Base-by-base conservation (phyloP, 495 filamentous ascomycete species). In the Hyphodiscus hymeniophilus region DNA sequence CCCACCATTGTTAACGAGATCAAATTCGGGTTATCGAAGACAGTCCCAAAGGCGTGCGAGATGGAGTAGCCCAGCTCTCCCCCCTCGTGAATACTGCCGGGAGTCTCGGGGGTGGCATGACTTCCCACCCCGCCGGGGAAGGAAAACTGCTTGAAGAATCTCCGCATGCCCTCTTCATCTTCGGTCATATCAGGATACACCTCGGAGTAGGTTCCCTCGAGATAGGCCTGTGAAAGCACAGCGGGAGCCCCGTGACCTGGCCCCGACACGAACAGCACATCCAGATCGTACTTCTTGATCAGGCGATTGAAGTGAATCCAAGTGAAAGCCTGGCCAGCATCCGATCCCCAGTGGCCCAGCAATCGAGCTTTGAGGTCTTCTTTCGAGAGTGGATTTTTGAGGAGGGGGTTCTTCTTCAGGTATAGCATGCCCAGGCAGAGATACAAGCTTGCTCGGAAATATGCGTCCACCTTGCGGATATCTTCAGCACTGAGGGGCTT, bases 261-360 rank as follows among this genome's bases (percentile, higher is more conserved):
- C 8, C 83, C 83, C 10, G 80, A 84, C 43, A 87, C 63, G 60
- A 82, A 85, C 50, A 86, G 70, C 16, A 75, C 69, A 56, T 86
- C 75, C 43, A 87, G 65, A 48, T 82, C 72, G 57, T 85, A 85
- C 61, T 85, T 86, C 60, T 78, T 84, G 69, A 85, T 84, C 22
- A 86, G 70, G 40, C 81, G 75, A 66, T 85, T 86, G 75, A 85
- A 81, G 63, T 87, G 83, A 64, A 85, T 81, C 66, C 79, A 85
- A 22, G 82, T 82, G 63, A 87, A 85, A 23, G 77, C 77, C 60
- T 85, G 83, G 23, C 82, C 83, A 13, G 83, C 79, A 42, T 83
- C 81, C 6, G 79, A 82, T 45, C 83, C 83, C 71, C 83, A 87
- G 59, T 87, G 83, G 21, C 83, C 83, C 6, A 87, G 69, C 2